Evolutionary conservation across 2,329 filamentous ascomycete genomes (phyloP), one percentile per base, ranked within the genome.

Genomic region (Botrytis pseudocinerea): DNA sequence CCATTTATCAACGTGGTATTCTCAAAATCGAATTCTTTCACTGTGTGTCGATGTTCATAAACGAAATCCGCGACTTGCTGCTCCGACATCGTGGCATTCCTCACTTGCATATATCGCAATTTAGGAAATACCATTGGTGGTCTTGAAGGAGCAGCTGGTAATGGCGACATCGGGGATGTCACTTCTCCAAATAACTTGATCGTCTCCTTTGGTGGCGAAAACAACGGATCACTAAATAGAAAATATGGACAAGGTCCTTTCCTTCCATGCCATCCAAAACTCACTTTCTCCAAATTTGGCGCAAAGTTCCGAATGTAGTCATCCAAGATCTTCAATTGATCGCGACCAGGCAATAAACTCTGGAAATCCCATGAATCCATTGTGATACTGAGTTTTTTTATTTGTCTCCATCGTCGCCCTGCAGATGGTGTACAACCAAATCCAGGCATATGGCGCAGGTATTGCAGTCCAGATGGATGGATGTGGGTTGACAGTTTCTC

Each of bases 11-110:
- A 86, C 44, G 87, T 85, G 28, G 95, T 90, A 75, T 93, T 90
- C 80, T 94, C 90, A 81, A 97, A 94, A 80, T 94, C 91, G 79
- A 95, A 93, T 79, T 95, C 92, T 76, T 88, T 86, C 63, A 97
- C 88, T 0, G 89, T 91, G 72, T 85, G 84, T 44, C 89, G 87
- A 82, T 97, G 93, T 20, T 85, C 83, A 68, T 85, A 83, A 73
- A 96, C 90, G 75, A 97, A 89, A 22, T 86, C 85, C 61, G 89
- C 87, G 73, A 97, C 87, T 81, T 96, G 93, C 1, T 85, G 83
- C 10, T 90, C 89, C 75, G 92, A 91, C 85, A 95, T 90, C 48
- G 88, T 85, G 18, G 89, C 87, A 79, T 97, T 97, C 77, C 91
- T 88, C 57, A 97, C 83, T 77, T 91, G 87, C 82, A 97, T 87